Evolutionary conservation across 225 moss, liverwort and hornwort species (phyloP), one percentile per base, ranked within the genome.

Genomic region (Ulota crispa): DNA sequence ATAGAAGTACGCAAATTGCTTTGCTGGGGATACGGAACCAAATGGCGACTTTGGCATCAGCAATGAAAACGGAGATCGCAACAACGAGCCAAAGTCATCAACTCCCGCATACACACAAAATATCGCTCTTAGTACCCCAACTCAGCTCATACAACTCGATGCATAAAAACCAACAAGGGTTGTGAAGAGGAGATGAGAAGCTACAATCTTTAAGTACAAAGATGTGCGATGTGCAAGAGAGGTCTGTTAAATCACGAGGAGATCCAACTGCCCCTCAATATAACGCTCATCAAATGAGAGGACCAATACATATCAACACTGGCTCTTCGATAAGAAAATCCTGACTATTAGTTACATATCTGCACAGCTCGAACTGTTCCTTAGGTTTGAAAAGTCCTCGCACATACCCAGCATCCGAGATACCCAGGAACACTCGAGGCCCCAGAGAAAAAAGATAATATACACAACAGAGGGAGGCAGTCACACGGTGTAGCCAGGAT

Each of bases 401-500:
- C 80, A 72, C 20, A 26, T 34, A 18, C 47, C 53, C 70, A 70
- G 34, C 26, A 53, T 36, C 34, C 55, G 5, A 57, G 76, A 45
- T 52, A n/a, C 53, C 63, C 2, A 27, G 67, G 43, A 43, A 43
- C 11, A 43, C 43, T 43, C 3, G 13, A 12, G 43, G 45, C 45
- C 12, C 45, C 30, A 56, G 69, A 41, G 79, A 37, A 70, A 23
- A 24, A 50, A 56, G 11, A n/a, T 47, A 24, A 2, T 52, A 53
- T 39, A 26, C 14, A 78, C 13, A 78, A 36, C 0, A 52, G 47
- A 31, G 13, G 19, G 67, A 53, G 26, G 19, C 64, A 37, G 34
- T 88, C 42, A 92, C 60, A 99, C 89, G 15, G 89, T 90, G 78
- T 99, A 99, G 27, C 98, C 98, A 81, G 98, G 98, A 76, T 99